Base-by-base conservation (phyloP, 2,329 filamentous ascomycete genomes). In the Aquanectria penicillioides region DNA sequence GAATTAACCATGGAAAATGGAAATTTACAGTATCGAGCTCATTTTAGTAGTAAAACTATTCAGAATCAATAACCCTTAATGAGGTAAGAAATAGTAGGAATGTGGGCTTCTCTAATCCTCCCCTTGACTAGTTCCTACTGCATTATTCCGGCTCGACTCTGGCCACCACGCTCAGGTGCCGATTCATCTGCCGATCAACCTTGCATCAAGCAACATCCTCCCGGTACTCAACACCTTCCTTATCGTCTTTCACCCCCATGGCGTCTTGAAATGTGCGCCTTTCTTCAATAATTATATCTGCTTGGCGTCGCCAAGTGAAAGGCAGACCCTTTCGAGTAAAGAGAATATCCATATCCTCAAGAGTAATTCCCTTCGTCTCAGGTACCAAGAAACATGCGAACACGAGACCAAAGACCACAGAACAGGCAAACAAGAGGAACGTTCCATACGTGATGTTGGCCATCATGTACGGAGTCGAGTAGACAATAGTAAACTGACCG, bases 381-480 rank as follows among this genome's bases (percentile, higher is more conserved):
- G 59, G 59, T 4, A 68, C 48, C 23, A 68, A 36, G 17, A 62
- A 52, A 17, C 43, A 63, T 11, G 22, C 38, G 28, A 57, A 62
- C 12, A 36, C 11, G 2, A 57, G 18, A 8, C 52, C 57, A 33
- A 59, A 43, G 51, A 67, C 44, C 5, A 57, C 57, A 12, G 38
- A 55, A 1, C 25, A 47, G n/a, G 51, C 65, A 33, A 65, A 66
- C 26, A 67, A 15, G 57, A 57, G 44, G 22, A 61, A 61, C 4
- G 58, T 58, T 17, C 58, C 58, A n/a, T 58, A 61, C 5, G n/a
- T 49, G 40, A 61, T 61, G 43, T 58, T 47, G 15, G 46, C 18
- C 53, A 72, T 63, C 71, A 73, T 74, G 48, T 73, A 69, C 6
- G 70, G 69, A 8, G 67, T 64, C 29, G 68, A 67, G 47, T 71